phyloP scores from a whole-genome alignment of 1,284 basidiomycete genomes.

The Neonothopanus nambi region DNA sequence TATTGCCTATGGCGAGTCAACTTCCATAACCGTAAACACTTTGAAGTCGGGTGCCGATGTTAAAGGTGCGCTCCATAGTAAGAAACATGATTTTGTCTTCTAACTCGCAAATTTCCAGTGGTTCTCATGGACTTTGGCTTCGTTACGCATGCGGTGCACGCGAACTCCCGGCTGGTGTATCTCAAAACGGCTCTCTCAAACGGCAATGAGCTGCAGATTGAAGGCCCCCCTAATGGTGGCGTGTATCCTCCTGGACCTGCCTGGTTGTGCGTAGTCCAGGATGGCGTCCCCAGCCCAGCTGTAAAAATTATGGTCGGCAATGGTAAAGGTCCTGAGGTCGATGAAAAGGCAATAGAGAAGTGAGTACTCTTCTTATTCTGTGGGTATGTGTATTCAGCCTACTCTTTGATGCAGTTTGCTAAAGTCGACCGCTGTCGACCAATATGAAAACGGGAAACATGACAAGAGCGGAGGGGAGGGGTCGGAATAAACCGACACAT shows the following conservation, averaged over 20 bases:
- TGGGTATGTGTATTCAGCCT: neutral
- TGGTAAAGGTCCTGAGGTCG: slow-evolving; percentile 57
- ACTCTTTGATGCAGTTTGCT: slow-evolving; percentile 28
- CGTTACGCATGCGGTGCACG: slow-evolving; percentile 77
- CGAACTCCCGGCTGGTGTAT: slow-evolving; percentile 77
- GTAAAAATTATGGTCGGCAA: slow-evolving; percentile 71
- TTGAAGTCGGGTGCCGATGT: slow-evolving; percentile 27
- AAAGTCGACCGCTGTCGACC: slow-evolving; percentile 48
- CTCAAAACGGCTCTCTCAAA: slow-evolving; percentile 40
- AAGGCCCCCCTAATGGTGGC: slow-evolving; percentile 59
- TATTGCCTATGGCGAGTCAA: slow-evolving; percentile 47
- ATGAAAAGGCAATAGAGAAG: slow-evolving; percentile 56
- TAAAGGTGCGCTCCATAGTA: slow-evolving; percentile 23
- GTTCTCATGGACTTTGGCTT: slow-evolving; percentile 78
- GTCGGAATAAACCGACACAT: no score
- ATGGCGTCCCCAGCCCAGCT: slow-evolving; percentile 70
- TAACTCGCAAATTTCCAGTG: slow-evolving; percentile 41
- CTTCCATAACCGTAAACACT: slow-evolving; percentile 42
- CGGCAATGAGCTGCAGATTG: slow-evolving; percentile 44
- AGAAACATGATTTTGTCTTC: neutral
- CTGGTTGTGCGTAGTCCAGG: slow-evolving; percentile 70
- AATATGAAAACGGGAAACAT: slow-evolving; percentile 40
- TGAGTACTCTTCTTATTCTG: slow-evolving; percentile 32
- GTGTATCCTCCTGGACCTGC: slow-evolving; percentile 84
- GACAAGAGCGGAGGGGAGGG: no score